Percentiles rank a stretch among this genome's conserved stretches.
These are phyloP conservation scores for Ceriops zippeliana DNA, from an alignment of 345 rosid genomes.

Conservation along the genomic window DNA sequence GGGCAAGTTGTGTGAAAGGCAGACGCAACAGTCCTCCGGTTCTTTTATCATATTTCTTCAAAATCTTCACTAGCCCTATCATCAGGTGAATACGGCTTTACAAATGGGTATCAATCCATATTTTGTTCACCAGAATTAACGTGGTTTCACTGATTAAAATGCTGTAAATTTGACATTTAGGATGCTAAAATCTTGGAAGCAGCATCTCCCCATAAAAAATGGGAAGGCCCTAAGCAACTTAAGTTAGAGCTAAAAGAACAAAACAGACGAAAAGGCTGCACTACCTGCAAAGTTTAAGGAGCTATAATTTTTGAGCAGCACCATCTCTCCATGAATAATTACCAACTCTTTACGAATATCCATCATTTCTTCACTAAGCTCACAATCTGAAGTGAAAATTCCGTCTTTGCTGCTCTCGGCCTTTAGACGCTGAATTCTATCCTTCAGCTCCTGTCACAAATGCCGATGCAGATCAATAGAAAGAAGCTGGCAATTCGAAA, in stretches of 20 bases:
- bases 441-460: conserved; percentile 68
- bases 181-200: conserved; percentile 8
- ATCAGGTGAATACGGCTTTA: conserved; percentile 10
- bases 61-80: conserved; percentile 72
- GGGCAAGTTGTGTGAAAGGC: conserved; percentile 77
- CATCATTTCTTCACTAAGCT: conserved; percentile 90
- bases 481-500: not conserved
- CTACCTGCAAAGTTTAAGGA: conserved; percentile 90
- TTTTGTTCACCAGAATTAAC: not conserved
- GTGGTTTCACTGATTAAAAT: not conserved
- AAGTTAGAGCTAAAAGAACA: not conserved
- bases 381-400: conserved; percentile 52
- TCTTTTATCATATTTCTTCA: conserved; percentile 88
- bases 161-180: conserved; percentile 1
- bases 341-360: conserved; percentile 86
- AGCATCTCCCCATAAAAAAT: conserved; percentile 5
- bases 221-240: conserved; percentile 7
- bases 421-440: conserved; percentile 60
- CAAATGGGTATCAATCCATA: conserved; percentile 7
- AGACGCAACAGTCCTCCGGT: conserved; percentile 74
- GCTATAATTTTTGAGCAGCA: conserved; percentile 85
- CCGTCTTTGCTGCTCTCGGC: conserved; percentile 52
- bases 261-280: conserved; percentile 4
- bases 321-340: conserved; percentile 92
- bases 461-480: not conserved